phyloP scores from a whole-genome alignment of 768 basidiomycete species.

The Ephemerocybe angulata region DNA sequence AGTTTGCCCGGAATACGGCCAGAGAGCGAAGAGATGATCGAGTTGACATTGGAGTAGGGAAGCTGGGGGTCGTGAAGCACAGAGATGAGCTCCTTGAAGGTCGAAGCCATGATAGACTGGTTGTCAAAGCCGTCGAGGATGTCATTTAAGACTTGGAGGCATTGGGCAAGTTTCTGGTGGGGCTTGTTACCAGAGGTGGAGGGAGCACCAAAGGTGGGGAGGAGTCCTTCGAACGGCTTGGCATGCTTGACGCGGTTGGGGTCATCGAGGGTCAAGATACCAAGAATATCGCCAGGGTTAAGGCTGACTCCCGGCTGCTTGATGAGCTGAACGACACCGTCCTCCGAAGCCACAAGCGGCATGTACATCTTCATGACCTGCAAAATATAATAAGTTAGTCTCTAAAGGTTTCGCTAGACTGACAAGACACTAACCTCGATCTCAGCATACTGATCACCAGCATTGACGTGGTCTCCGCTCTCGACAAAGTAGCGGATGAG shows the following conservation, averaged over 20 bases:
- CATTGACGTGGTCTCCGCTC: constrained; percentile 94
- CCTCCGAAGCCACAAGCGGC: constrained; percentile 92
- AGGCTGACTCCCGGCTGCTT: constrained; percentile 98
- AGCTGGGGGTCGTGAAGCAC: constrained; percentile 83
- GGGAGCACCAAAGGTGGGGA: constrained; percentile 84
- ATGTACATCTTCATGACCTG: constrained; percentile 99
- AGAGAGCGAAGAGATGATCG: constrained; percentile 83
- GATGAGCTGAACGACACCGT: constrained; percentile 91
- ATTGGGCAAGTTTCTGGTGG: constrained; percentile 77
- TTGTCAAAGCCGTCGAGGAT: constrained; percentile 97
- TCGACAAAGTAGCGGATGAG: constrained; percentile 93
- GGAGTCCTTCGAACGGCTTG: constrained; percentile 94
- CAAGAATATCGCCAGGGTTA: constrained; percentile 95
- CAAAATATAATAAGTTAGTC: constrained; percentile 1
- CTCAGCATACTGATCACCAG: constrained; percentile 96
- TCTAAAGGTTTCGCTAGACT: too few species aligned
- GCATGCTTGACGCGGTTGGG: constrained; percentile 96
- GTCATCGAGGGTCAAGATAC: constrained; percentile 94
- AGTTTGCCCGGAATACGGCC: constrained; percentile 92
- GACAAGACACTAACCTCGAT: constrained; percentile 69
- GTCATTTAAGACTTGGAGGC: constrained; percentile 76
- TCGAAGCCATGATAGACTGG: constrained; percentile 81
- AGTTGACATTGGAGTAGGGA: constrained; percentile 80
- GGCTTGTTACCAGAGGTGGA: constrained; percentile 85
- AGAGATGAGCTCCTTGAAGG: constrained; percentile 81